Conservation (phyloP, 108 stramenopile species). For the Nitzschia inconspicua region DNA sequence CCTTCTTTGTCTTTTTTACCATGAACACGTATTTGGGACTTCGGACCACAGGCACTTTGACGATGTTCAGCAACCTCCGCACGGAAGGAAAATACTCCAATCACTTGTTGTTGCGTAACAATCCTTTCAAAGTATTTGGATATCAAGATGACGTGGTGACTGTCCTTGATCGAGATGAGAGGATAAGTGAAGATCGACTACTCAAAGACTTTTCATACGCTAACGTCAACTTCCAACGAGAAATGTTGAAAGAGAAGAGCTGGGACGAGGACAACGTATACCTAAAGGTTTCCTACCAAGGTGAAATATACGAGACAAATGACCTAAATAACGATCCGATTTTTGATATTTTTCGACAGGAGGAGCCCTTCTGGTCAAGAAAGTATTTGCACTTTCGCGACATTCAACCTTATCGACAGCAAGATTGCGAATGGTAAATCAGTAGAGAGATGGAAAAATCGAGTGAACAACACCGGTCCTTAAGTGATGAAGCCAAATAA, state of each 20-base stretch:
- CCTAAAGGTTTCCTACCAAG: background rate
- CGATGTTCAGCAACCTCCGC: slow-evolving; percentile 14
- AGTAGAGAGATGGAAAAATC: too few species aligned
- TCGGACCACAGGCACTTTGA: background rate
- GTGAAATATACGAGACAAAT: background rate
- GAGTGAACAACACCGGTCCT: too few species aligned
- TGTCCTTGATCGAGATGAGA: background rate
- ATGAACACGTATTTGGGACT: background rate
- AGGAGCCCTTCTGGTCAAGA: background rate
- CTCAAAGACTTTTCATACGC: background rate
- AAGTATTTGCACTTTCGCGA: slow-evolving; percentile 1
- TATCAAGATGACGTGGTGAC: slow-evolving; percentile 1
- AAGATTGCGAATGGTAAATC: background rate
- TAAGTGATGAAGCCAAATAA: too few species aligned
- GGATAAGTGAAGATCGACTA: background rate
- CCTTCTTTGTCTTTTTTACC: background rate
- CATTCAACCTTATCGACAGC: background rate
- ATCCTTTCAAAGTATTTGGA: background rate
- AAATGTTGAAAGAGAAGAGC: background rate
- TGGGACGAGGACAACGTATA: background rate
- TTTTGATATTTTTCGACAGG: background rate
- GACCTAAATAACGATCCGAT: background rate
- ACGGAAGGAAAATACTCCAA: background rate
- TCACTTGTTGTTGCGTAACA: background rate
- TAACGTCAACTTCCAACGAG: background rate